These are phyloP conservation scores for Blastocystis sp. DNA, from an alignment of 352 stramenopile species.

Conservation along the genomic window DNA sequence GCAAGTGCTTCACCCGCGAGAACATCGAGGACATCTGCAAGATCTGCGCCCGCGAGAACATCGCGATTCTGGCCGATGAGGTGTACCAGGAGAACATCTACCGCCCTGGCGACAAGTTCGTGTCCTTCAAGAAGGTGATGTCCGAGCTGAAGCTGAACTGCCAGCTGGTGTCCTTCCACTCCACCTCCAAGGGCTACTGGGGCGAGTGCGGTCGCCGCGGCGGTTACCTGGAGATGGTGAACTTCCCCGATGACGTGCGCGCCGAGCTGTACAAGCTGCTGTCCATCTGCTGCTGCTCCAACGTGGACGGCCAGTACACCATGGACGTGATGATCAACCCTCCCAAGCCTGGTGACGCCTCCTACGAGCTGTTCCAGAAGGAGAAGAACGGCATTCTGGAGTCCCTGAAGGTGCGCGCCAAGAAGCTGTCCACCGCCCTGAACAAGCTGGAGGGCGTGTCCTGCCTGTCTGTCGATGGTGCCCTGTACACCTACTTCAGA, in stretches of 20 bases:
- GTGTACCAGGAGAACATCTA: conserved; percentile 99
- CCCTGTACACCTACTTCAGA: conserved; percentile 96
- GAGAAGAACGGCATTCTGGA: conserved; percentile 87
- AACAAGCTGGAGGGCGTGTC: conserved; percentile 92
- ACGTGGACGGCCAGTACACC: conserved; percentile 89
- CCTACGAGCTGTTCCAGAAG: conserved; percentile 83
- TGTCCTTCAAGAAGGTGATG: conserved; percentile 90
- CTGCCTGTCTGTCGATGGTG: conserved; percentile 91
- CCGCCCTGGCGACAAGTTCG: conserved; percentile 78
- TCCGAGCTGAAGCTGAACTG: conserved; percentile 77
- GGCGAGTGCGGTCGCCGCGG: conserved; percentile 93
- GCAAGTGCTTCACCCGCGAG: conserved; percentile 80
- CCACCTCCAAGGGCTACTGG: conserved; percentile 94
- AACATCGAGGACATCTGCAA: conserved; percentile 90
- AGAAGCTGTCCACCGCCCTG: conserved; percentile 87
- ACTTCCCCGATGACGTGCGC: conserved; percentile 84
- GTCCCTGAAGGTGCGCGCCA: conserved; percentile 86
- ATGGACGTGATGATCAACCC: conserved; percentile 89
- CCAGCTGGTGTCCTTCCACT: conserved; percentile 97
- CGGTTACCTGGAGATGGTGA: conserved; percentile 93
- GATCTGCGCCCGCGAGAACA: conserved; percentile 87
- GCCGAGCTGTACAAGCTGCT: conserved; percentile 98
- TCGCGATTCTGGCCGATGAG: conserved; percentile 94
- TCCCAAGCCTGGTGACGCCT: conserved; percentile 83
- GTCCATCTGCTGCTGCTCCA: conserved; percentile 91